Conservation (phyloP, 352 stramenopile species). For the Nothophytophthora sp. region DNA sequence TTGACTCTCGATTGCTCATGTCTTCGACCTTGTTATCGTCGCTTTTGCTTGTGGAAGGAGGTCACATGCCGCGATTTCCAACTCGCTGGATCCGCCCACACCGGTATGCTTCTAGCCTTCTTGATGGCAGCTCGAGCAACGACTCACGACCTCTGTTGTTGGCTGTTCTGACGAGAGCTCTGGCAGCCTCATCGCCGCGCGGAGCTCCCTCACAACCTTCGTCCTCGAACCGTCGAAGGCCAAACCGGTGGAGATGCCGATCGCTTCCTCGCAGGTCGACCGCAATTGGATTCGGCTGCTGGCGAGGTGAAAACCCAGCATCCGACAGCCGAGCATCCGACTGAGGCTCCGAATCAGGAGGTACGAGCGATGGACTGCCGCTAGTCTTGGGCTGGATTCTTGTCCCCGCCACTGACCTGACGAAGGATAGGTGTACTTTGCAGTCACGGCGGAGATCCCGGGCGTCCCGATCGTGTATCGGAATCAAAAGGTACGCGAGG, state of each 20-base stretch:
- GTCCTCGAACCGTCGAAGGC: conserved; percentile 6
- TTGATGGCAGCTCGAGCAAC: no score
- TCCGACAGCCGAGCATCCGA: conserved; percentile 3
- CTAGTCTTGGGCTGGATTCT: not conserved
- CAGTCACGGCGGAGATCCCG: conserved; percentile 62
- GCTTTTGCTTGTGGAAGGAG: conserved; percentile 8
- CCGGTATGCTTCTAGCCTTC: conserved; percentile 3
- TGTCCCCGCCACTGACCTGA: conserved; percentile 21
- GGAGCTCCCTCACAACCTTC: conserved; percentile 20
- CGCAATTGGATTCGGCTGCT: not conserved
- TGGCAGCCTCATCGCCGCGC: conserved; percentile 22
- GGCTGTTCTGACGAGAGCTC: not conserved
- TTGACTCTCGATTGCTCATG: not conserved
- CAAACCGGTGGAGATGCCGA: not conserved
- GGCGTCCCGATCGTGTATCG: conserved; percentile 75
- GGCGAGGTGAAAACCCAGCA: conserved; percentile 1
- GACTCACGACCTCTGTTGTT: no score
- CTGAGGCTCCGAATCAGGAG: conserved; percentile 44
- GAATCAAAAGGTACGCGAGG: conserved; percentile 52
- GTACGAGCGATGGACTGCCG: conserved; percentile 11
- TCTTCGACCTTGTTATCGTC: not conserved
- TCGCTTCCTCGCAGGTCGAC: not conserved
- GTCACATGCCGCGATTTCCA: conserved; percentile 17
- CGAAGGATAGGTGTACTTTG: conserved; percentile 73
- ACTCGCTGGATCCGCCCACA: conserved; percentile 16